Evolutionary conservation across 1,284 basidiomycete species (phyloP).

Genomic region (Moesziomyces sp.): DNA sequence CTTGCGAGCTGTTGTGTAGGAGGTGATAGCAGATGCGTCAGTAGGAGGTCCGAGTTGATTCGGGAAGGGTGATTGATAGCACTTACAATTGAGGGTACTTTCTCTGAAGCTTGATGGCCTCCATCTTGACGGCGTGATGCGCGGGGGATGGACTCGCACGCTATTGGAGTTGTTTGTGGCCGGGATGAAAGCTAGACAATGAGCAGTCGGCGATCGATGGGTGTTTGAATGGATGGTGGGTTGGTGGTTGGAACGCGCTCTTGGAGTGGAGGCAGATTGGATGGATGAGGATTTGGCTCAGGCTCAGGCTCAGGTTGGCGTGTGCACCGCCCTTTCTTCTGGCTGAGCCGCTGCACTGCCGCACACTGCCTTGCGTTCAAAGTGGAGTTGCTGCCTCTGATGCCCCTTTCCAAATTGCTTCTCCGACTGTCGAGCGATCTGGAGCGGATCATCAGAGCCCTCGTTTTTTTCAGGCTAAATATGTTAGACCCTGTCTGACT

Average conservation of each 20-base stretch:
- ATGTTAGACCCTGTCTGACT: not conserved
- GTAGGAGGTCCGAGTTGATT: too few relatives aligned
- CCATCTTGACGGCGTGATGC: slow-evolving; percentile 70
- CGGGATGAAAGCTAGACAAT: not conserved
- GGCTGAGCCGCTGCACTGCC: not conserved
- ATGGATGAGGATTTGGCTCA: too few relatives aligned
- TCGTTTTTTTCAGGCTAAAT: not conserved
- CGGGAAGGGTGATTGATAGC: too few relatives aligned
- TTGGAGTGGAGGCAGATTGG: not conserved
- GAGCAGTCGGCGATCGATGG: not conserved
- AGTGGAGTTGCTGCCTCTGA: not conserved
- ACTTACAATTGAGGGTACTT: slow-evolving; percentile 95
- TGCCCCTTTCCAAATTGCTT: not conserved
- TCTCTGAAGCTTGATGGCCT: slow-evolving; percentile 86
- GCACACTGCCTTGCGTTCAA: not conserved
- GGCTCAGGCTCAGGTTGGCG: not conserved
- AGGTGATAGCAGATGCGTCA: too few relatives aligned
- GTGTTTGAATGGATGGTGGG: slow-evolving; percentile 5
- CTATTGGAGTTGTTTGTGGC: too few relatives aligned
- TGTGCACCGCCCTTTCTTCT: slow-evolving; percentile 1
- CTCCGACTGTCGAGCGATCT: not conserved
- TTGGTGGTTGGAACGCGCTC: too few relatives aligned
- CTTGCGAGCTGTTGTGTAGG: slow-evolving; percentile 56
- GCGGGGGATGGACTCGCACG: not conserved
- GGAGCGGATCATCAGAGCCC: not conserved